A percentile compares a stretch with the other conserved stretches of the same genome.
Conservation (phyloP, 2,329 filamentous ascomycete species). For the Lizonia empirigonia region DNA sequence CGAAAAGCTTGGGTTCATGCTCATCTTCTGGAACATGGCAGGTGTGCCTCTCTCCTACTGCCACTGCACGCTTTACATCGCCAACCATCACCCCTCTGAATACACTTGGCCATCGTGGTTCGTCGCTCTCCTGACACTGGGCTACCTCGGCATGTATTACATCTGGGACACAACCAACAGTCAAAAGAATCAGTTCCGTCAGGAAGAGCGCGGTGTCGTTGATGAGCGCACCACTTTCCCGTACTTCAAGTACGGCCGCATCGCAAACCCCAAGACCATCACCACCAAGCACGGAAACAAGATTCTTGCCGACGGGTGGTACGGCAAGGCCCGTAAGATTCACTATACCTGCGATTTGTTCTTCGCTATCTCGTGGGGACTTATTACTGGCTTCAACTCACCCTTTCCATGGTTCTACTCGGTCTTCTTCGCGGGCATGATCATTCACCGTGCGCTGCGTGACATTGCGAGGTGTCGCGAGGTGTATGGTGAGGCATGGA, state of each 20-base stretch:
- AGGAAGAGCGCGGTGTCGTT: conserved; percentile 72
- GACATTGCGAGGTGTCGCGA: conserved; percentile 76
- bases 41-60: conserved; percentile 91
- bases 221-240: conserved; percentile 80
- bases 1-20: conserved; percentile 97
- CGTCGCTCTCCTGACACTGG: conserved; percentile 67
- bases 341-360: conserved; percentile 82
- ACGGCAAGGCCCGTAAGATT: conserved; percentile 76
- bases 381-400: conserved; percentile 80
- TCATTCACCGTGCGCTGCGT: conserved; percentile 74
- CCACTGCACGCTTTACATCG: conserved; percentile 89
- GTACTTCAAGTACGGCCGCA: conserved; percentile 83
- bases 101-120: conserved; percentile 78
- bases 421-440: conserved; percentile 80
- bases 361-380: conserved; percentile 77
- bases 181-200: conserved; percentile 92
- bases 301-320: conserved; percentile 80
- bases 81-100: conserved; percentile 76
- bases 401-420: conserved; percentile 92
- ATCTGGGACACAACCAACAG: conserved; percentile 91
- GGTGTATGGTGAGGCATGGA: conserved; percentile 84
- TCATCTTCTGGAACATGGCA: conserved; percentile 96
- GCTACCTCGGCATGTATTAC: conserved; percentile 86
- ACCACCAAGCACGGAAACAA: conserved; percentile 73
- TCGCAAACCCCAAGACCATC: conserved; percentile 82